Evolutionary conservation across 2,329 filamentous ascomycete species (phyloP).

Genomic region (Aspergillus quadricinctus): DNA sequence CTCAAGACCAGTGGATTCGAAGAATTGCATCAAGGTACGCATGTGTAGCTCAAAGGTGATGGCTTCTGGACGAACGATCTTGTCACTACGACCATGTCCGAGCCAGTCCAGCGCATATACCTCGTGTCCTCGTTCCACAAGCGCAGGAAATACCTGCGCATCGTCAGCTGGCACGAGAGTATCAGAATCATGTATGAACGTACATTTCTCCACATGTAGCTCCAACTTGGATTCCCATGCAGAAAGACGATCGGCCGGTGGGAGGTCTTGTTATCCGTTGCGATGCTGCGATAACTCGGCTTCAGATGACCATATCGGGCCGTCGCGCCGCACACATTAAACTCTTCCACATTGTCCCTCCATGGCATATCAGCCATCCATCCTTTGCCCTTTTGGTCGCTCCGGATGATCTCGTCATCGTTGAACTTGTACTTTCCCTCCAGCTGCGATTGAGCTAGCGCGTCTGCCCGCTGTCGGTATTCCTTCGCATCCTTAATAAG

Average conservation of each 20-base stretch:
- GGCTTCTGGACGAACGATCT: background rate
- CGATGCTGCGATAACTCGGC: background rate
- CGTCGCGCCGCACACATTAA: background rate
- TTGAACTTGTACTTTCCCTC: background rate
- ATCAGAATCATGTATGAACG: background rate
- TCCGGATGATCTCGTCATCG: background rate
- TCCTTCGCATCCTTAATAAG: background rate
- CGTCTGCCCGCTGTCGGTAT: background rate
- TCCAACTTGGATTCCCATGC: slow-evolving; percentile 15
- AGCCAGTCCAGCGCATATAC: slow-evolving; percentile 11
- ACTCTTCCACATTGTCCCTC: background rate
- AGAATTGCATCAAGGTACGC: slow-evolving; percentile 8
- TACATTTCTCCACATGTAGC: slow-evolving; percentile 14
- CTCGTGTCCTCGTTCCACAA: slow-evolving; percentile 7
- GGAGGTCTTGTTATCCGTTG: background rate
- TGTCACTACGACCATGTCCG: slow-evolving; percentile 15
- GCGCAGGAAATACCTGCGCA: background rate
- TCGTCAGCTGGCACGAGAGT: background rate
- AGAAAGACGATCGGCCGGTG: slow-evolving; percentile 9
- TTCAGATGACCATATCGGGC: background rate
- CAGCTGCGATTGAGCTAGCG: background rate
- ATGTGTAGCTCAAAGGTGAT: slow-evolving; percentile 14
- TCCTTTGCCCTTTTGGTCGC: background rate
- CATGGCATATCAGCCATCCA: background rate
- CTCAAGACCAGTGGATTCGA: slow-evolving; percentile 7